Evolutionary conservation across 805 yeast species (phyloP).

Genomic region (Candida ficus): DNA sequence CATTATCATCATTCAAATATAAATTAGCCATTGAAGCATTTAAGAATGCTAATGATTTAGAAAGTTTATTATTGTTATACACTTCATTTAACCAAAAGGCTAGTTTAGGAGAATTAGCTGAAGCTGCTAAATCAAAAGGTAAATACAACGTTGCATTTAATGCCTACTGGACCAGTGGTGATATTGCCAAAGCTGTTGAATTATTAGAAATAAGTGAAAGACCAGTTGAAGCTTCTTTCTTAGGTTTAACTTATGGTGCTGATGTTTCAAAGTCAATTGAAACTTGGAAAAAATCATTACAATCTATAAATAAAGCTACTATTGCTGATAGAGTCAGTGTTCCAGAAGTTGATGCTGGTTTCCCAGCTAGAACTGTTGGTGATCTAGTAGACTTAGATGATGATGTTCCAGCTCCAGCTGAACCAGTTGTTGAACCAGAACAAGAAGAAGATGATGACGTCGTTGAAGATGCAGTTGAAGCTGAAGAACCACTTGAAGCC

Average conservation of each 20-base stretch:
- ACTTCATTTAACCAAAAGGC: constrained; percentile 71
- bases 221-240: constrained; percentile 78
- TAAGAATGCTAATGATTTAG: constrained; percentile 72
- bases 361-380: constrained; percentile 26
- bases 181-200: constrained; percentile 55
- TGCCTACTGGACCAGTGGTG: constrained; percentile 83
- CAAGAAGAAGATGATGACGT: no score
- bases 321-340: constrained; percentile 58
- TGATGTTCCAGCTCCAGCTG: constrained; percentile 24
- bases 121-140: constrained; percentile 63
- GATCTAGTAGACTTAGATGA: constrained; percentile 39
- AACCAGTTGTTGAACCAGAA: constrained; percentile 9
- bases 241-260: constrained; percentile 62
- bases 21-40: constrained; percentile 77
- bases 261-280: constrained; percentile 43
- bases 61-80: constrained; percentile 75
- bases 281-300: constrained; percentile 64
- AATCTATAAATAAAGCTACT: constrained; percentile 42
- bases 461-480: constrained; percentile 5
- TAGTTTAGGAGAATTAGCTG: constrained; percentile 60
- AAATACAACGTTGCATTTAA: constrained; percentile 88
- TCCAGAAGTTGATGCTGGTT: constrained; percentile 33
- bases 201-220: constrained; percentile 66
- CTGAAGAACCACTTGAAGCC: constrained; percentile 2
- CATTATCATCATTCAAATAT: constrained; percentile 73